phyloP scores from a whole-genome alignment of 2,329 filamentous ascomycete species.

The Pseudogymnoascus sp. region DNA sequence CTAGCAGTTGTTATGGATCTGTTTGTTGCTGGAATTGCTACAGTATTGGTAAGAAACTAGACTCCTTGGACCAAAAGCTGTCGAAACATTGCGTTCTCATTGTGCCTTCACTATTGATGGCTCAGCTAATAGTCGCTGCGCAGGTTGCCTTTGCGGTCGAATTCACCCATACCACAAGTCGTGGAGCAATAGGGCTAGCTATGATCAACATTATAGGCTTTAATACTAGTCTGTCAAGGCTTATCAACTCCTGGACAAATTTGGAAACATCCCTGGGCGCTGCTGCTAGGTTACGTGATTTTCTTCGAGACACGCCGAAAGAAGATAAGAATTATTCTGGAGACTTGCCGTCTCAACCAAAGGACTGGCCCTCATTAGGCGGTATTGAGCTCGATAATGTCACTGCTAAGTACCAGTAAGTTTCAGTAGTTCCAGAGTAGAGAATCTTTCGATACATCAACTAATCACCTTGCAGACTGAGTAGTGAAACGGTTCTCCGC shows the following conservation, averaged over 20 bases:
- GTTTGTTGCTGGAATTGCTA: constrained; percentile 16
- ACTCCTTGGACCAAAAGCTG: background rate
- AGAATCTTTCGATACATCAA: background rate
- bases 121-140: constrained; percentile 10
- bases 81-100: background rate
- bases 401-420: constrained; percentile 10
- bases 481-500: background rate
- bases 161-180: background rate
- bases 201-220: constrained; percentile 18
- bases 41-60: constrained; percentile 7
- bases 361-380: constrained; percentile 25
- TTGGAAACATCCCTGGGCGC: background rate
- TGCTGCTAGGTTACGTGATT: background rate
- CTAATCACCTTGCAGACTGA: background rate
- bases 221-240: constrained; percentile 10
- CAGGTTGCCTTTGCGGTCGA: constrained; percentile 25
- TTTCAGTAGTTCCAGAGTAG: background rate
- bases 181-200: constrained; percentile 24
- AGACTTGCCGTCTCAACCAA: background rate
- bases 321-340: background rate
- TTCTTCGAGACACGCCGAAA: background rate
- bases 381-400: constrained; percentile 23
- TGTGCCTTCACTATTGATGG: background rate
- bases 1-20: constrained; percentile 34
- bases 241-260: constrained; percentile 11